Conservation (phyloP, 2,329 filamentous ascomycete genomes). For the Chaetomiaceae sp. region DNA sequence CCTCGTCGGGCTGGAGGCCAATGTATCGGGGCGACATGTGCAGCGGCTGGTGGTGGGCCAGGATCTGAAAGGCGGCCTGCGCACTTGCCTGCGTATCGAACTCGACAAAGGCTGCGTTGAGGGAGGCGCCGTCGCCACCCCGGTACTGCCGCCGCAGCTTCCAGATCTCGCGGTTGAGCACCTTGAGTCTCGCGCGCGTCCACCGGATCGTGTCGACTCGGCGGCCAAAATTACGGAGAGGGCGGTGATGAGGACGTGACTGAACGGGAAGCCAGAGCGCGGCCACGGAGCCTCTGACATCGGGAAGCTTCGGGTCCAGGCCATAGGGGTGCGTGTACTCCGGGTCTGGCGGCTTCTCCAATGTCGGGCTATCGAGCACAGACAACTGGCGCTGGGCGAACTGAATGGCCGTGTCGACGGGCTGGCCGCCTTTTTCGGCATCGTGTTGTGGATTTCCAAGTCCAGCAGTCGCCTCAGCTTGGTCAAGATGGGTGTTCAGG, state of each 20-base stretch:
- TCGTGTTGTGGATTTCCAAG: conserved; percentile 13
- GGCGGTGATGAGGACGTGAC: conserved; percentile 65
- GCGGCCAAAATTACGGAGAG: conserved; percentile 59
- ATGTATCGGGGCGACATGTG: conserved; percentile 84
- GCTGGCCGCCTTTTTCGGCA: conserved; percentile 21
- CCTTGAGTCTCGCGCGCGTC: conserved; percentile 61
- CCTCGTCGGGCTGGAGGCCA: conserved; percentile 71
- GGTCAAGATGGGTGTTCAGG: conserved; percentile 1
- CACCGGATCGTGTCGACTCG: conserved; percentile 88
- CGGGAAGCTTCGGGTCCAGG: conserved; percentile 27
- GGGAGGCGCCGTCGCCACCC: conserved; percentile 56
- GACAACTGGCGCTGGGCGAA: conserved; percentile 20
- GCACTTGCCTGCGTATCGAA: conserved; percentile 79
- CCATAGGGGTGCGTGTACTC: conserved; percentile 33
- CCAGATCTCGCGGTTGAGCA: conserved; percentile 34
- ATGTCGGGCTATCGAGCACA: conserved; percentile 15
- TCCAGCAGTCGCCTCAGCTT: background rate
- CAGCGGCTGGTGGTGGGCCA: conserved; percentile 74
- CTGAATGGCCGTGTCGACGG: conserved; percentile 7
- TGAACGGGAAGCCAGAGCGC: conserved; percentile 63
- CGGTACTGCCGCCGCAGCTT: conserved; percentile 54
- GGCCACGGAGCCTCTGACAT: conserved; percentile 49
- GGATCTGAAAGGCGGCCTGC: conserved; percentile 76
- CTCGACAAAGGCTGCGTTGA: conserved; percentile 85
- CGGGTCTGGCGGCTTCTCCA: conserved; percentile 40